Conservation (phyloP, 805 yeast genomes). For the Saturnispora besseyi region DNA sequence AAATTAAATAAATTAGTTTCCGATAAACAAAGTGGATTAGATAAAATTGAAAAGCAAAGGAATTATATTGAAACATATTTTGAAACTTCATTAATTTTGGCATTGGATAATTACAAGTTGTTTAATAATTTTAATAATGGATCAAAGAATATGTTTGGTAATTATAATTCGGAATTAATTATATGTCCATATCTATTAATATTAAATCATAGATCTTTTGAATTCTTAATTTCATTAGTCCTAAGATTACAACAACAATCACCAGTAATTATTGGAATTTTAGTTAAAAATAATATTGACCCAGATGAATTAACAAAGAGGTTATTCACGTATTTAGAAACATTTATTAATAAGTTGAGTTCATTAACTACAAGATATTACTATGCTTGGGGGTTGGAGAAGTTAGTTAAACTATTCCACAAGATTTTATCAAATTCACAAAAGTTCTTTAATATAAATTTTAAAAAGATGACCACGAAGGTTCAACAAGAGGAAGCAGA, state of each 20-base stretch:
- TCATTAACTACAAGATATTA: constrained; percentile 32
- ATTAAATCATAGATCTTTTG: constrained; percentile 48
- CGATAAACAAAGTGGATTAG: constrained; percentile 23
- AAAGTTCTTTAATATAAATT: constrained; percentile 27
- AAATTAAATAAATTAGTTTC: constrained; percentile 26
- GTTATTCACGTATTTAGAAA: constrained; percentile 27
- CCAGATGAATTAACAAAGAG: constrained; percentile 27
- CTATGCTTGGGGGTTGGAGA: constrained; percentile 38
- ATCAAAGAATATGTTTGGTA: constrained; percentile 20
- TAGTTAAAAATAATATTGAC: constrained; percentile 28
- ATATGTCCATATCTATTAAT: constrained; percentile 42
- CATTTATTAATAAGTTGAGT: constrained; percentile 30
- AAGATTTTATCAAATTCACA: constrained; percentile 28
- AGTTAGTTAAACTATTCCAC: constrained; percentile 32
- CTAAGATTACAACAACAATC: constrained; percentile 35
- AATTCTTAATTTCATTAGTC: constrained; percentile 48
- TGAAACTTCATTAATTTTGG: constrained; percentile 28
- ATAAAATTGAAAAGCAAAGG: constrained; percentile 26
- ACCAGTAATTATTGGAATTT: constrained; percentile 27
- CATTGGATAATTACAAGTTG: constrained; percentile 31
- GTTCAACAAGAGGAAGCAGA: not conserved
- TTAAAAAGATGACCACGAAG: constrained; percentile 18
- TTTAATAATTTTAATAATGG: constrained; percentile 28
- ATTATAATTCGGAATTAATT: constrained; percentile 38
- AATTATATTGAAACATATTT: constrained; percentile 27